Conservation (phyloP, 73 alveolate genomes). For the Effrenium voratum region DNA sequence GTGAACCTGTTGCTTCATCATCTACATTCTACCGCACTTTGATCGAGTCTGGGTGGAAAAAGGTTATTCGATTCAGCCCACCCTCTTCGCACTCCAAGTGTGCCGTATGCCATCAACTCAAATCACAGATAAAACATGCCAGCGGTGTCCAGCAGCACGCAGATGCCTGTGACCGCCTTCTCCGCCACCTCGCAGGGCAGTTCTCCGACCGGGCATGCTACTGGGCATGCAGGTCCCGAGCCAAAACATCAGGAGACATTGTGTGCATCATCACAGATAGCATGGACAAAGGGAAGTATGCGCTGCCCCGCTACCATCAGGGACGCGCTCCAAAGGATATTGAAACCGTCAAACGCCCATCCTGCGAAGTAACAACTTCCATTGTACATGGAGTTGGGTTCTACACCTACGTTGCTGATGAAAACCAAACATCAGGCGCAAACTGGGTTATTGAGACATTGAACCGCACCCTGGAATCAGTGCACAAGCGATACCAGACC, state of each 20-base stretch:
- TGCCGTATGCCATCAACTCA: neutral
- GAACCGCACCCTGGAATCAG: neutral
- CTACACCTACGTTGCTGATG: slow-evolving; percentile 8
- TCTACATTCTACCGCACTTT: slow-evolving; percentile 5
- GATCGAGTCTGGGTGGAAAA: slow-evolving; percentile 27
- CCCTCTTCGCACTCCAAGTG: slow-evolving; percentile 24
- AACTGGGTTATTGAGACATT: slow-evolving; percentile 45
- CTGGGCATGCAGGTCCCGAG: neutral
- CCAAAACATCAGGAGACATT: neutral
- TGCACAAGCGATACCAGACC: neutral
- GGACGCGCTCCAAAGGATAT: slow-evolving; percentile 25
- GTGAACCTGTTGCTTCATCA: neutral
- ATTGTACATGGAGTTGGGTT: slow-evolving; percentile 10
- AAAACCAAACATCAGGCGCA: neutral
- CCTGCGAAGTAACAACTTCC: slow-evolving; percentile 28
- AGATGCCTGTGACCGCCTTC: neutral
- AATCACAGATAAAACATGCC: neutral
- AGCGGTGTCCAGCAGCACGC: slow-evolving; percentile 13
- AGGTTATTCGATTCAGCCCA: neutral
- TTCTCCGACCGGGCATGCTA: neutral
- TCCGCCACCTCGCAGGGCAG: slow-evolving; percentile 17
- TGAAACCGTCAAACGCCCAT: neutral
- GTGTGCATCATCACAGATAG: neutral
- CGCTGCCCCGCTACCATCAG: slow-evolving; percentile 16
- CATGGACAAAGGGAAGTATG: slow-evolving; percentile 12